Percentiles rank a stretch among this genome's conserved stretches.
These are phyloP conservation scores for Metschnikowia koreensis DNA, from an alignment of 805 yeast species.

Conservation along the genomic window DNA sequence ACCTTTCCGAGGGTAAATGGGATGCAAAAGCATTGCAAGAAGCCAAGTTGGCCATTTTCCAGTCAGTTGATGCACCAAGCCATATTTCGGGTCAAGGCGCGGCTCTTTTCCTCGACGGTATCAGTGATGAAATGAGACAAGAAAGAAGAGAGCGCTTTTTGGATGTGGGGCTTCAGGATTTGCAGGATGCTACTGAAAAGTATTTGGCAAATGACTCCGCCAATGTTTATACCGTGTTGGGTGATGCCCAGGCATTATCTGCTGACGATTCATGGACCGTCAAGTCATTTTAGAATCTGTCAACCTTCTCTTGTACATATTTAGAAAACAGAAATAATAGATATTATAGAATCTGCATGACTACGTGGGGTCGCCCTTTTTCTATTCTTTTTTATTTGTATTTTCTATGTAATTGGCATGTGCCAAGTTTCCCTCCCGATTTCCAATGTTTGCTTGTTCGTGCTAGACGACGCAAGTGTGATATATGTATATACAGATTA, in stretches of 20 bases:
- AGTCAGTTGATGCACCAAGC: constrained; percentile 84
- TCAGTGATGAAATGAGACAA: constrained; percentile 79
- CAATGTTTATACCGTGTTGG: constrained; percentile 44
- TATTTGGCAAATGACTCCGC: constrained; percentile 43
- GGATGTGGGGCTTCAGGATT: constrained; percentile 60
- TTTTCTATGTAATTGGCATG: background rate
- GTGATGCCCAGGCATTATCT: constrained; percentile 33
- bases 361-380: background rate
- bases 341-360: too few species aligned
- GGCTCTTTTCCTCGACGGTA: constrained; percentile 59
- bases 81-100: constrained; percentile 79
- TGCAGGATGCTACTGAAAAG: constrained; percentile 62
- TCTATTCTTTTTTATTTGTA: background rate
- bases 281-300: constrained; percentile 10
- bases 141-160: constrained; percentile 71
- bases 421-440: background rate
- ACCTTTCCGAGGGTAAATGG: constrained; percentile 45
- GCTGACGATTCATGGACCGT: constrained; percentile 22
- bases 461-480: background rate
- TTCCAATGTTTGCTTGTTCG: background rate
- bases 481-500: background rate
- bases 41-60: constrained; percentile 89
- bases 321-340: too few species aligned
- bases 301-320: too few species aligned
- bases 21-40: constrained; percentile 70